Evolutionary conservation across 1,139 yeast genomes (phyloP), one percentile per base, ranked within the genome.

Genomic region (Taiozyma sp.): DNA sequence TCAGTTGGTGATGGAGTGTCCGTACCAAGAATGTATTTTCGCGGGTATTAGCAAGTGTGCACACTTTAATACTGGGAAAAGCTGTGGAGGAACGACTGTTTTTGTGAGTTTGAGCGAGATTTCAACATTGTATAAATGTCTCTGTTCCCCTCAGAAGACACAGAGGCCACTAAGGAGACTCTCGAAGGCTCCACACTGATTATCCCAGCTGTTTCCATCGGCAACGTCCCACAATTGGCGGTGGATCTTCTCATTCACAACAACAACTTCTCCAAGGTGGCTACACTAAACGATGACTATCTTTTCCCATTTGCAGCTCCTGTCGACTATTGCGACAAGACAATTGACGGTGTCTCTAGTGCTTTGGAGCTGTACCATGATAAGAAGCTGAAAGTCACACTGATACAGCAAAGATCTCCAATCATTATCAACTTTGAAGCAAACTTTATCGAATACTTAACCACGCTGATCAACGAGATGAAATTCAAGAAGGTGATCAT

Each of bases 261-360:
- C 3, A 70, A 77, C 37, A 73, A 72, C 2, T 77, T 85, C 51
- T 56, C 68, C 48, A 77, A 76, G 46, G 71, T 84, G 6, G 81
- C 79, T 6, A 65, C 77, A 22, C 67, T 90, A 35, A 85, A 85
- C 61, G 82, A 81, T 48, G 66, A 71, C 4, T 80, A 74, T 59
- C 67, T 90, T 26, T 88, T 87, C 61, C 97, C 99, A 3, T 89
- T 91, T 69, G 83, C 84, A 0, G 87, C 96, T 0, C 95, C 97
- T 1, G 69, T 79, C 13, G 97, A 90, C 64, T 67, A 70, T 46
- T 67, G 66, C 2, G 60, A 55, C 8, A 42, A 10, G 14, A 43
- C 29, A 4, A 14, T 35, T 3, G 46, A 41, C 37, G 50, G 48
- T 22, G 65, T 85, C 44, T 67, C 84, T 6, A 77, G 85, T 2